Percentiles rank a stretch among this genome's conserved stretches.
These are phyloP conservation scores for Schwanniomyces polymorphus DNA, from an alignment of 805 yeast genomes.

Conservation along the genomic window DNA sequence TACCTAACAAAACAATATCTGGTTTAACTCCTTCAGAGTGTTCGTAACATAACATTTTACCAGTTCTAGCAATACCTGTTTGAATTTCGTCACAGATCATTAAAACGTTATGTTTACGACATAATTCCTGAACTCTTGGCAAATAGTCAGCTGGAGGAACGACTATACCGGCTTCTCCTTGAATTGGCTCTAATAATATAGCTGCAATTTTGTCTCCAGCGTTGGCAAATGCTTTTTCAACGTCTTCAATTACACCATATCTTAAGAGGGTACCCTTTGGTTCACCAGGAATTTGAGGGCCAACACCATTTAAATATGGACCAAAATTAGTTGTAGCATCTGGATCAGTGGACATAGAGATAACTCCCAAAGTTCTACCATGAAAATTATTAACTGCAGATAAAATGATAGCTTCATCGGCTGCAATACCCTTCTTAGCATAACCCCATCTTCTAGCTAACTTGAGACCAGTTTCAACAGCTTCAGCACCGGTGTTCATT, in stretches of 20 bases:
- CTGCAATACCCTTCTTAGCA: conserved; percentile 77
- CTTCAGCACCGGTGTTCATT: conserved; percentile 99
- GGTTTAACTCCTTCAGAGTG: conserved; percentile 80
- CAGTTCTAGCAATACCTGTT: conserved; percentile 97
- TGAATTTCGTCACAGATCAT: conserved; percentile 96
- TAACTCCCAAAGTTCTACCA: conserved; percentile 93
- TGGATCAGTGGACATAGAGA: conserved; percentile 94
- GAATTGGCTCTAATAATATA: conserved; percentile 89
- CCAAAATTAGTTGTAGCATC: conserved; percentile 89
- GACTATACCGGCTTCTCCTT: conserved; percentile 97
- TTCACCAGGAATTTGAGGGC: conserved; percentile 81
- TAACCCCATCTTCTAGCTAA: conserved; percentile 98
- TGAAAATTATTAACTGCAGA: conserved; percentile 92
- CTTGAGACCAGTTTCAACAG: conserved; percentile 93
- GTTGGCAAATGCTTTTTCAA: conserved; percentile 73
- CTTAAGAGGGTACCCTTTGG: conserved; percentile 59
- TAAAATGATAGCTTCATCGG: conserved; percentile 80
- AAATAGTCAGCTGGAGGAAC: conserved; percentile 88
- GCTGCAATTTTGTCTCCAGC: conserved; percentile 93
- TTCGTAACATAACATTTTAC: conserved; percentile 88
- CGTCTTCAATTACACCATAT: conserved; percentile 84
- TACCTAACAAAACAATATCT: conserved; percentile 85
- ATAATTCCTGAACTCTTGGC: conserved; percentile 65
- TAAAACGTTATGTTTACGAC: conserved; percentile 81
- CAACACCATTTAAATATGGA: conserved; percentile 81